phyloP scores from a whole-genome alignment of 345 rosid species.

The Hibiscus tridactylites region DNA sequence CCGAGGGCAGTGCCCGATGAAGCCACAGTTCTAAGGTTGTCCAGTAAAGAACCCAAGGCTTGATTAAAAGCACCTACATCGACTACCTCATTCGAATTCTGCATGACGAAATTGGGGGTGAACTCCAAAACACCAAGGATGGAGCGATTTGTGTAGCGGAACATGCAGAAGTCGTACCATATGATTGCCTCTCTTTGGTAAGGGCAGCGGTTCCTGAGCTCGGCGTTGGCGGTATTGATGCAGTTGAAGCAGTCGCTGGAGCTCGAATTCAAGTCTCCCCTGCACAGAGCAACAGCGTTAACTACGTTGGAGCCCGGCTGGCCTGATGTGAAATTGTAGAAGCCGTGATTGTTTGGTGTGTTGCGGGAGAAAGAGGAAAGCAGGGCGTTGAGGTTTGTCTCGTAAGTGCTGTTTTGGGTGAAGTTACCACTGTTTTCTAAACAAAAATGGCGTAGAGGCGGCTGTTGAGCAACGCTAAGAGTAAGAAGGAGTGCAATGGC shows the following conservation, averaged over 20 bases:
- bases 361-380: conserved; percentile 19
- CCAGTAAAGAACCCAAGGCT: conserved; percentile 8
- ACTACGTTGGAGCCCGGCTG: conserved; percentile 4
- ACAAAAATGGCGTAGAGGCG: not conserved
- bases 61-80: conserved; percentile 5
- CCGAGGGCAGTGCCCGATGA: conserved; percentile 11
- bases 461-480: conserved; percentile 1
- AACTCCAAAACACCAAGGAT: conserved; percentile 7
- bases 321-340: conserved; percentile 20
- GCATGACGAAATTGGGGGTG: not conserved
- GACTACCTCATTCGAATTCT: not conserved
- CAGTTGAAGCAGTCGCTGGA: conserved; percentile 23
- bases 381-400: conserved; percentile 10
- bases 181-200: conserved; percentile 25
- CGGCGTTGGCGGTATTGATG: conserved; percentile 13
- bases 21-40: conserved; percentile 7
- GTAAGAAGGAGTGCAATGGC: not conserved
- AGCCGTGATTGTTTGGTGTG: conserved; percentile 7
- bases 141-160: conserved; percentile 29
- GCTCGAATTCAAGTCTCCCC: conserved; percentile 20
- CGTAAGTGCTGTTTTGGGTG: conserved; percentile 13
- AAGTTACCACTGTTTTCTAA: conserved; percentile 9
- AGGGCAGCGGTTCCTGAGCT: conserved; percentile 19
- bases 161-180: conserved; percentile 29
- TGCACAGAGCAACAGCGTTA: conserved; percentile 32